These are phyloP conservation scores for Xanthoceras sorbifolium DNA, from an alignment of 345 rosid genomes.

Conservation along the genomic window DNA sequence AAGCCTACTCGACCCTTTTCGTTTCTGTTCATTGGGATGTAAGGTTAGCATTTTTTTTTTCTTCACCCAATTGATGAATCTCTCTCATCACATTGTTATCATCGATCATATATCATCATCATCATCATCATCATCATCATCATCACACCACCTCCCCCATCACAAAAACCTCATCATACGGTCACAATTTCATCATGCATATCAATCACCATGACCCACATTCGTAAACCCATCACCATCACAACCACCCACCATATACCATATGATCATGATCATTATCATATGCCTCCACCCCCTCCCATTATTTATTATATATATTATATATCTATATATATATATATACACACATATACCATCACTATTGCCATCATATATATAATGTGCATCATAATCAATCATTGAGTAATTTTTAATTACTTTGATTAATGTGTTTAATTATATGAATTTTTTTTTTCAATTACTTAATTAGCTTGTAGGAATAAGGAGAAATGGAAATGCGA, in stretches of 20 bases:
- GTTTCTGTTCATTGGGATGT: slow-evolving; percentile 94
- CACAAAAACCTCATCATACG: slow-evolving; percentile 28
- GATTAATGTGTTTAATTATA: no score
- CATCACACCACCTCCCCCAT: not conserved
- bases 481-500: slow-evolving; percentile 64
- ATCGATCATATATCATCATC: slow-evolving; percentile 22
- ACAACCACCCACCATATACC: slow-evolving; percentile 34
- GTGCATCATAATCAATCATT: no score
- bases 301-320: slow-evolving; percentile 2
- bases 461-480: slow-evolving; percentile 68
- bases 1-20: slow-evolving; percentile 78
- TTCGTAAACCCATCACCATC: slow-evolving; percentile 34
- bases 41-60: slow-evolving; percentile 49
- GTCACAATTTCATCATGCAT: slow-evolving; percentile 25
- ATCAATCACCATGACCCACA: slow-evolving; percentile 23
- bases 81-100: slow-evolving; percentile 16
- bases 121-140: slow-evolving; percentile 13
- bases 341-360: no score
- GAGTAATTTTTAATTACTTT: not conserved
- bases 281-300: no score
- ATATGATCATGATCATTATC: slow-evolving; percentile 9
- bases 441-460: slow-evolving; percentile 2
- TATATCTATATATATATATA: not conserved
- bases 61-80: no score
- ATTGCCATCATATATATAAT: not conserved